These are phyloP conservation scores for Suillus paluster DNA, from an alignment of 768 basidiomycete genomes.

Conservation along the genomic window DNA sequence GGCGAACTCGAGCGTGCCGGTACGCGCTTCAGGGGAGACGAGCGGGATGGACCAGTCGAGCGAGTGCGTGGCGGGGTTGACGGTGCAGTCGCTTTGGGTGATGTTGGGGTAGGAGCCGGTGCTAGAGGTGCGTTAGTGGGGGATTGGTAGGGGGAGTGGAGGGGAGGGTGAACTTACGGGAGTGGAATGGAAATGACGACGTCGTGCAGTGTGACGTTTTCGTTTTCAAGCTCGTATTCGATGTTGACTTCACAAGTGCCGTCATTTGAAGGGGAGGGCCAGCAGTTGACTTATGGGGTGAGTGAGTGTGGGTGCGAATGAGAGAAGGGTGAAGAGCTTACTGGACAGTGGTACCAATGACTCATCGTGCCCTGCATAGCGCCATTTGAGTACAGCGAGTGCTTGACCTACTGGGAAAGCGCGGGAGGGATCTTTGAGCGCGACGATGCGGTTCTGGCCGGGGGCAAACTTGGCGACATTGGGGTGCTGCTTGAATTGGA, in stretches of 20 bases:
- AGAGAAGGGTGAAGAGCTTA: slow-evolving; percentile 45
- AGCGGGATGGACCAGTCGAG: slow-evolving; percentile 85
- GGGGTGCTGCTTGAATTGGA: slow-evolving; percentile 98
- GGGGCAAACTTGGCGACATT: slow-evolving; percentile 87
- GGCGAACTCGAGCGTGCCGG: slow-evolving; percentile 90
- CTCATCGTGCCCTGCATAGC: slow-evolving; percentile 90
- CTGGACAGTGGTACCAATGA: slow-evolving; percentile 89
- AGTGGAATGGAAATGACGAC: slow-evolving; percentile 91
- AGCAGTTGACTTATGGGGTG: slow-evolving; percentile 79
- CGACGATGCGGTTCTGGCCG: slow-evolving; percentile 68
- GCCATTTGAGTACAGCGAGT: slow-evolving; percentile 90
- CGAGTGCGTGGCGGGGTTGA: slow-evolving; percentile 79
- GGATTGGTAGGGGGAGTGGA: background rate
- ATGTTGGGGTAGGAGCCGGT: slow-evolving; percentile 87
- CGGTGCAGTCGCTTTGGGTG: slow-evolving; percentile 75
- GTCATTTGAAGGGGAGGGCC: slow-evolving; percentile 91
- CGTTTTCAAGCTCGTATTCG: slow-evolving; percentile 95
- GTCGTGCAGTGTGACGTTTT: slow-evolving; percentile 79
- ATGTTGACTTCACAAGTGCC: slow-evolving; percentile 95
- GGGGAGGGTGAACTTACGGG: slow-evolving; percentile 60
- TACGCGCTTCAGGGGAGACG: slow-evolving; percentile 64
- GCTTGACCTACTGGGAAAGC: slow-evolving; percentile 89
- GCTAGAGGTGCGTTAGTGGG: slow-evolving; percentile 38
- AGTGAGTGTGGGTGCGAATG: slow-evolving; percentile 3
- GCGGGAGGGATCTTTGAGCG: slow-evolving; percentile 81